phyloP scores from a whole-genome alignment of 1,139 yeast species.

The Pichia sp. region DNA sequence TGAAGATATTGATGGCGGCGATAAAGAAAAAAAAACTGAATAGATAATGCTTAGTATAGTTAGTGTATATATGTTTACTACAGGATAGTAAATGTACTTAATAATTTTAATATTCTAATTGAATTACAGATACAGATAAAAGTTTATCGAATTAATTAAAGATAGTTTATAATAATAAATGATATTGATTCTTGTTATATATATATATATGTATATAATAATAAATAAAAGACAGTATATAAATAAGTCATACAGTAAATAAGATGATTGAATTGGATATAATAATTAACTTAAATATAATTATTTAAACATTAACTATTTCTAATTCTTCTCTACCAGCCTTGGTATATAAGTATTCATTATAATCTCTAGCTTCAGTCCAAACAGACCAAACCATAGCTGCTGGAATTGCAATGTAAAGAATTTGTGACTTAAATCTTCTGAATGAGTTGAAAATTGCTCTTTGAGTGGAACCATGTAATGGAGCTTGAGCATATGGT shows the following conservation, averaged over 20 bases:
- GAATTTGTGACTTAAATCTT: slow-evolving; percentile 82
- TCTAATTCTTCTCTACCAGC: slow-evolving; percentile 94
- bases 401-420: slow-evolving; percentile 74
- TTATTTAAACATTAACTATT: slow-evolving; percentile 60
- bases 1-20: slow-evolving; percentile 53
- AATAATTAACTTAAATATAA: neutral
- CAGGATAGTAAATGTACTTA: neutral
- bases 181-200: neutral
- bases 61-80: neutral
- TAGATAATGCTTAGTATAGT: neutral
- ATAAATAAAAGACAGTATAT: neutral
- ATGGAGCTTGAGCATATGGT: slow-evolving; percentile 88
- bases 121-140: neutral
- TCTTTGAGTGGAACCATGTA: slow-evolving; percentile 78
- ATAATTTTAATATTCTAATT: neutral
- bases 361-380: slow-evolving; percentile 84
- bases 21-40: slow-evolving; percentile 31
- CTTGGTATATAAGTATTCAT: slow-evolving; percentile 92
- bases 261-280: neutral
- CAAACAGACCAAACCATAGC: slow-evolving; percentile 79
- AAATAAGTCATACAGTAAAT: neutral
- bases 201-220: neutral
- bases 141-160: too few relatives aligned
- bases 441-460: slow-evolving; percentile 92
- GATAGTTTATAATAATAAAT: neutral